Conservation (phyloP, 2,329 filamentous ascomycete species). For the Colletotrichum higginsianum region DNA sequence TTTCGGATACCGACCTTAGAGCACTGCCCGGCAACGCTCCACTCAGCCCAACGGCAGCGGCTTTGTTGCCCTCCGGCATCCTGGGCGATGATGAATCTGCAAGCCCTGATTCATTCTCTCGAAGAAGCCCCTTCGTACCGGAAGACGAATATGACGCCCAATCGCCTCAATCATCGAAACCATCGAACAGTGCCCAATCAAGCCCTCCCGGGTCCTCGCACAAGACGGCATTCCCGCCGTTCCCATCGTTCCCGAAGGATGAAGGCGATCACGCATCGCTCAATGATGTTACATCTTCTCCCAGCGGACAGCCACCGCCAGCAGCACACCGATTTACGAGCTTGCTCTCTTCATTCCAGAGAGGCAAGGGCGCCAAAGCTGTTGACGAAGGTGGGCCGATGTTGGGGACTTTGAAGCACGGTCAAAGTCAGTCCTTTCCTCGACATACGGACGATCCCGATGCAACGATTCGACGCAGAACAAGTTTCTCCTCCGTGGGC, state of each 20-base stretch:
- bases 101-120: conserved; percentile 54
- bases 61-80: conserved; percentile 79
- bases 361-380: conserved; percentile 73
- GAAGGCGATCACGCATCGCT: conserved; percentile 61
- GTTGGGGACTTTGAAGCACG: conserved; percentile 77
- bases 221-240: conserved; percentile 69
- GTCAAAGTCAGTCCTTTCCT: conserved; percentile 85
- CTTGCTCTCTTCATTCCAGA: conserved; percentile 73
- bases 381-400: conserved; percentile 70
- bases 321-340: conserved; percentile 59
- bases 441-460: conserved; percentile 71
- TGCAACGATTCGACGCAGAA: conserved; percentile 68
- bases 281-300: conserved; percentile 57
- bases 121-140: conserved; percentile 55
- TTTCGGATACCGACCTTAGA: conserved; percentile 75
- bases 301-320: conserved; percentile 52
- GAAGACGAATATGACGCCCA: conserved; percentile 64
- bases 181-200: conserved; percentile 70
- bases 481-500: conserved; percentile 72
- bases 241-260: conserved; percentile 60
- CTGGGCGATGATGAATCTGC: conserved; percentile 75
- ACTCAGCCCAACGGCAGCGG: conserved; percentile 82
- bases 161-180: conserved; percentile 73
- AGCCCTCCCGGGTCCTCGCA: conserved; percentile 75
- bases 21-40: conserved; percentile 75